phyloP scores from a whole-genome alignment of 805 yeast species.

The Wickerhamomyces bisporus region DNA sequence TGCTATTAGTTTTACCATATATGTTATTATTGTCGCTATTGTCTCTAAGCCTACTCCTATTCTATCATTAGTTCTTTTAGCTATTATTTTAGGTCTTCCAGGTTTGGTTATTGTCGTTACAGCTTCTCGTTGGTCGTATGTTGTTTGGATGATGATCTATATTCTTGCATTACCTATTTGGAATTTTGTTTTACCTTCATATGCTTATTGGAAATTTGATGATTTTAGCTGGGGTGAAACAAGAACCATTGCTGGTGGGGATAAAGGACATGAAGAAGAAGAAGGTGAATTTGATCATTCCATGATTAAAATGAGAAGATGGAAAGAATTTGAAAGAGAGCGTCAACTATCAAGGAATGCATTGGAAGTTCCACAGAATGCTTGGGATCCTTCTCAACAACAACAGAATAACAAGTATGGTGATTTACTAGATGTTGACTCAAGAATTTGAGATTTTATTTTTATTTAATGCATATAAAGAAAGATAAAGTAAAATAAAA shows the following conservation, averaged over 20 bases:
- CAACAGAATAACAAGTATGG: slow-evolving; percentile 8
- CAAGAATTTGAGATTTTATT: background rate
- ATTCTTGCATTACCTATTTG: slow-evolving; percentile 83
- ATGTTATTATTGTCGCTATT: slow-evolving; percentile 68
- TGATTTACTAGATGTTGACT: slow-evolving; percentile 9
- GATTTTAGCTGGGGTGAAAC: slow-evolving; percentile 98
- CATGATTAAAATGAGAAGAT: slow-evolving; percentile 81
- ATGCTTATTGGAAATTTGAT: slow-evolving; percentile 93
- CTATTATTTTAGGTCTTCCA: slow-evolving; percentile 78
- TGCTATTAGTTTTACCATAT: slow-evolving; percentile 77
- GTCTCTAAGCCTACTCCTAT: slow-evolving; percentile 72
- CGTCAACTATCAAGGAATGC: slow-evolving; percentile 15
- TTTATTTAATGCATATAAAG: slow-evolving; percentile 3
- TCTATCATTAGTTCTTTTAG: slow-evolving; percentile 71
- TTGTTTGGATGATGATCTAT: slow-evolving; percentile 77
- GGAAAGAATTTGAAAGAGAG: slow-evolving; percentile 90
- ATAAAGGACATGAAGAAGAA: slow-evolving; percentile 59
- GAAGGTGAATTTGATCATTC: slow-evolving; percentile 92
- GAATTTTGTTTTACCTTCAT: slow-evolving; percentile 83
- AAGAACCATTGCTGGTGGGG: slow-evolving; percentile 69
- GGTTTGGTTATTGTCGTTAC: slow-evolving; percentile 78
- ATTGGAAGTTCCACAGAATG: slow-evolving; percentile 20
- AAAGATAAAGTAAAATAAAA: background rate
- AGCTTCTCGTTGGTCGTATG: slow-evolving; percentile 64
- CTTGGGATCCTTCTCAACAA: slow-evolving; percentile 24